Base-by-base conservation (phyloP, 495 filamentous ascomycete species). In the Penicillium flavigenum region DNA sequence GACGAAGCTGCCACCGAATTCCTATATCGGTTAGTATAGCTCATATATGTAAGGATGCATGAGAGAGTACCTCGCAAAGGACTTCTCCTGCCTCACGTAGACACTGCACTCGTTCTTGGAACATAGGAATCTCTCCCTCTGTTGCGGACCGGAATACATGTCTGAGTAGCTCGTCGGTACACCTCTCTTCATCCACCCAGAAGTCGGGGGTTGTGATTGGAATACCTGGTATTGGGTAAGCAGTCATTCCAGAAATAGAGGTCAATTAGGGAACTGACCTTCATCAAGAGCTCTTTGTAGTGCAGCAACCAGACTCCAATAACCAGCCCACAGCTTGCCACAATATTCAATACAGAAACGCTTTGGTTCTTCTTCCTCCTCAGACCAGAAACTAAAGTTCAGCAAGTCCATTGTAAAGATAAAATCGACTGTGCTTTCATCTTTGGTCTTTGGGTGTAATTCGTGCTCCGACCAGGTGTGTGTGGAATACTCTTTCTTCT, bases 331-430 rank as follows among this genome's bases (percentile, higher is more conserved):
- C 52, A 72, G 82, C 72, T 84, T 86, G 27, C 85, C 92, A 20
- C 80, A 81, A 68, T 96, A 98, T 42, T 87, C 85, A 7, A 98
- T 78, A 9, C 86, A 78, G 72, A 95, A 98, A 31, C 89, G 76
- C 59, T 88, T 79, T 11, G 82, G 77, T 32, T 83, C 79, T 20
- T 80, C 75, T 5, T 71, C 58, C 50, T 76, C 75, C 32, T 87
- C 86, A 24, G 89, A 93, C 92, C 93, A 98, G 72, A 98, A 98
- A 29, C 85, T 92, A 64, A 98, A 98, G 68, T 98, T 98, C 54
- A 98, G 76, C 14, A 98, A 69, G 67, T 98, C 94, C 91, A 98
- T 95, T 14, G 88, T 88, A 69, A 98, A 97, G 47, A 98, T 91
- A 65, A 98, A 97, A 59, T 90, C 84, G 11, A 96, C 83, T 0